Evolutionary conservation across 2,329 filamentous ascomycete species (phyloP), one percentile per base, ranked within the genome.

Genomic region (Fusarium tricinctum): DNA sequence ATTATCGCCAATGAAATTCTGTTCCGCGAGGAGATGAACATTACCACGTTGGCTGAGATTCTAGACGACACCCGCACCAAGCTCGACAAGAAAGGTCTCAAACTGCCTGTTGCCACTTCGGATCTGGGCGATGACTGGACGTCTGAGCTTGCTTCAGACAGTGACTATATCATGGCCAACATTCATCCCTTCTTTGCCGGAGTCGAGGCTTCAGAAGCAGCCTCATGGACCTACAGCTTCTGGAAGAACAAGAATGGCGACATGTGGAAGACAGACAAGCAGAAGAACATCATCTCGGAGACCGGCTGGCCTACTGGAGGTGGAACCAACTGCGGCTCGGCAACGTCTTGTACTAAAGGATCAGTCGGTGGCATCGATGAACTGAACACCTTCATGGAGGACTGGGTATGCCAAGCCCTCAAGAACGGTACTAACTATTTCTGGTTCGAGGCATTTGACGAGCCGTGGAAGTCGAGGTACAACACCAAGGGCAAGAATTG

Each of bases 371-470:
- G 93, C 22, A 84, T 97, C 44, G 81, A 88, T 19, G 88, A 94
- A 77, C 84, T 97, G 82, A 98, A 98, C 76, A 84, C 83, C n/a
- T 94, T 97, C 74, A 90, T 98, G 88, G 83, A 89, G 3, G 88
- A 89, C 68, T 98, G 92, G 91, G 89, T 98, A 0, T 98, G 95
- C 78, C 84, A 88, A 51, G 89, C 92, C 13, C 80, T 97, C 66
- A 82, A 82, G 23, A 97, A 97, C 74, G 91, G 90, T 45, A 97
- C 94, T 3, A 89, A 97, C 70, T 98, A 97, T 78, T 97, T 97
- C 77, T 98, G 95, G 95, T 97, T 98, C 78, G 92, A 94, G 76
- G 93, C 94, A 12, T 98, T 97, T 77, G 95, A 98, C 77, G 95
- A 98, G 84, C 94, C 94, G 4, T 98, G 95, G 95, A 97, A 98